Percentiles rank a stretch among this genome's conserved stretches.
These are phyloP conservation scores for Zymoseptoria tritici DNA, from an alignment of 2,329 filamentous ascomycete genomes.

Conservation along the genomic window DNA sequence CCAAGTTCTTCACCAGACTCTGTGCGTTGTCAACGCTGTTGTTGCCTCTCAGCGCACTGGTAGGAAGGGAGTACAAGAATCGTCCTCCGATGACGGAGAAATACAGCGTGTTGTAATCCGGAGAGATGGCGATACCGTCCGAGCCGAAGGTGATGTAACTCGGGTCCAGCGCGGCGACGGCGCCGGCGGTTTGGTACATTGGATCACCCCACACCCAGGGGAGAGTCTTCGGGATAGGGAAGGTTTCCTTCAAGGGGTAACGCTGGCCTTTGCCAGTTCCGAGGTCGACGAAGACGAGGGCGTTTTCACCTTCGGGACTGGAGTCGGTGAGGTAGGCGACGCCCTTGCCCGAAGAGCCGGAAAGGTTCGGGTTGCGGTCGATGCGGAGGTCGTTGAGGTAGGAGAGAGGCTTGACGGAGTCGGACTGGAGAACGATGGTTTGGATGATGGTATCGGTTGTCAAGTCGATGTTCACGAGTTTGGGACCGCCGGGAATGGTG, in stretches of 20 bases:
- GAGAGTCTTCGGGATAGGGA: conserved; percentile 11
- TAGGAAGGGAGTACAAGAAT: conserved; percentile 38
- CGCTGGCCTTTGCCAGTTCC: conserved; percentile 40
- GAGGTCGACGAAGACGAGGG: conserved; percentile 42
- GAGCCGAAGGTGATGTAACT: conserved; percentile 36
- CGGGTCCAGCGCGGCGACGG: conserved; percentile 23
- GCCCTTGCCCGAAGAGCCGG: background rate
- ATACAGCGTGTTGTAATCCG: conserved; percentile 39
- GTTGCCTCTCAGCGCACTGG: conserved; percentile 29
- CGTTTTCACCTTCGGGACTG: conserved; percentile 39
- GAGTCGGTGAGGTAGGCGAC: conserved; percentile 47
- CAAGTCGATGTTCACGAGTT: conserved; percentile 41
- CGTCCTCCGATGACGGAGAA: conserved; percentile 37
- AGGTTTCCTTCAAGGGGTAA: conserved; percentile 37
- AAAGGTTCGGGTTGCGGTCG: conserved; percentile 33
- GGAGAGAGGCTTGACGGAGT: conserved; percentile 37
- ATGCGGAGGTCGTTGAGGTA: conserved; percentile 48
- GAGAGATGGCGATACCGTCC: conserved; percentile 43
- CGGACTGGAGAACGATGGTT: conserved; percentile 41
- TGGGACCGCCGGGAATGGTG: conserved; percentile 39
- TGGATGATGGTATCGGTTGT: conserved; percentile 36
- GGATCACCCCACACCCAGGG: conserved; percentile 39
- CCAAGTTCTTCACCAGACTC: conserved; percentile 34
- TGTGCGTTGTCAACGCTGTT: conserved; percentile 34
- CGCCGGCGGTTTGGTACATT: conserved; percentile 29